phyloP scores from a whole-genome alignment of 192 early-diverging fungal species.

The Coemansia sp. region DNA sequence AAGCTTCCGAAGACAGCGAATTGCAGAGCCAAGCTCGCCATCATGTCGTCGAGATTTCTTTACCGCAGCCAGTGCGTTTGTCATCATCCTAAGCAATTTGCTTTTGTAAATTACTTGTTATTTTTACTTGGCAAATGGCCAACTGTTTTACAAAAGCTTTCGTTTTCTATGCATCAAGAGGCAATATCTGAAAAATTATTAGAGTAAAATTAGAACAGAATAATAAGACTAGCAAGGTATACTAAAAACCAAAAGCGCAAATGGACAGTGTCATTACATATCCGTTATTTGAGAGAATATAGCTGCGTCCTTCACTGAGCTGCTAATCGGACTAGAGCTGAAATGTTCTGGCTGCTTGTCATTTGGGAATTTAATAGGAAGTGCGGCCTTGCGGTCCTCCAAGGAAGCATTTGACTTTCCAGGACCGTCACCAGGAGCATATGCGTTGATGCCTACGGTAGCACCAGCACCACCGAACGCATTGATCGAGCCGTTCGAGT shows the following conservation, averaged over 20 bases:
- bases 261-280: slow-evolving; percentile 11
- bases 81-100: too few species aligned
- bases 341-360: slow-evolving; percentile 15
- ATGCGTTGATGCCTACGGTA: slow-evolving; percentile 29
- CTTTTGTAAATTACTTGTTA: too few species aligned
- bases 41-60: slow-evolving; percentile 14
- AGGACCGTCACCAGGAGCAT: neutral
- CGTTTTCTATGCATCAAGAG: neutral
- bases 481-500: slow-evolving; percentile 45
- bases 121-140: too few species aligned
- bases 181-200: neutral
- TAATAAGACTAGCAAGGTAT: too few species aligned
- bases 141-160: too few species aligned
- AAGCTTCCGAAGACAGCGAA: neutral
- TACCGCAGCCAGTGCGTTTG: slow-evolving; percentile 12
- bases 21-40: neutral
- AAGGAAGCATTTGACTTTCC: neutral
- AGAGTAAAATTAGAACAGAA: too few species aligned
- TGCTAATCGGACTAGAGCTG: slow-evolving; percentile 20
- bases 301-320: slow-evolving; percentile 29
- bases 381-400: slow-evolving; percentile 11
- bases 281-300: slow-evolving; percentile 29
- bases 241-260: too few species aligned
- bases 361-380: slow-evolving; percentile 10
- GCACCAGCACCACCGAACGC: slow-evolving; percentile 50